Evolutionary conservation across 257 asterid genomes (phyloP).

Genomic region (Nicotiana tabacum): DNA sequence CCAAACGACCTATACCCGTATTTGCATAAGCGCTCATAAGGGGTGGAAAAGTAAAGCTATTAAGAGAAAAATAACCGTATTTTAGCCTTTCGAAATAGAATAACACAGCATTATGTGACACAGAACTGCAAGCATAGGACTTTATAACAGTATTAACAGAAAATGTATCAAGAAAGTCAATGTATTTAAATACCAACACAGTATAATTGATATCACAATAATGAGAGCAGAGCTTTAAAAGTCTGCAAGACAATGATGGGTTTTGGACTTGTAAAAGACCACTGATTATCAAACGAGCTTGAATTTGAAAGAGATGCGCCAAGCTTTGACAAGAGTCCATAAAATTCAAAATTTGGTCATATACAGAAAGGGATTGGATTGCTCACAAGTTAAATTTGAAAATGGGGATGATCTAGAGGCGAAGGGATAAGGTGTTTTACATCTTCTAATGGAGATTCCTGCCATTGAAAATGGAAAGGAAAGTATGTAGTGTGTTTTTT

Average conservation of each 20-base stretch:
- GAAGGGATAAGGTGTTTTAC: not conserved
- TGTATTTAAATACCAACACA: conserved; percentile 34
- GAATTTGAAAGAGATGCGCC: conserved; percentile 47
- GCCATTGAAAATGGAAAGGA: no score
- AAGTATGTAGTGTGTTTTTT: no score
- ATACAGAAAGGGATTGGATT: not conserved
- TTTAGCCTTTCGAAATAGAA: conserved; percentile 51
- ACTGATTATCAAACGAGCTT: conserved; percentile 44
- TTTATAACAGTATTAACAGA: conserved; percentile 55
- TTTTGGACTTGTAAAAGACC: conserved; percentile 40
- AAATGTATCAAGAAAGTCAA: conserved; percentile 47
- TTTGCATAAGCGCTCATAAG: conserved; percentile 55
- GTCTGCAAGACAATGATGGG: conserved; percentile 55
- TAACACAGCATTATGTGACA: conserved; percentile 32
- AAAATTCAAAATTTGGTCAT: conserved; percentile 29
- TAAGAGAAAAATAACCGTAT: conserved; percentile 37
- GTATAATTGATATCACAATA: conserved; percentile 32
- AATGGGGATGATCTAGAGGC: no score
- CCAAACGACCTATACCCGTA: conserved; percentile 33
- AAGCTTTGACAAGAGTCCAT: conserved; percentile 37
- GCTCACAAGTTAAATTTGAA: not conserved
- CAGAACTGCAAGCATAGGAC: conserved; percentile 33
- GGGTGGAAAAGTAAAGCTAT: conserved; percentile 57
- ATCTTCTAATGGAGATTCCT: no score
- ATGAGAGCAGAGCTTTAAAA: conserved; percentile 36